A percentile compares a stretch with the other conserved stretches of the same genome.
These are phyloP conservation scores for Geranium rotundifolium DNA, from an alignment of 345 rosid species.

Conservation along the genomic window DNA sequence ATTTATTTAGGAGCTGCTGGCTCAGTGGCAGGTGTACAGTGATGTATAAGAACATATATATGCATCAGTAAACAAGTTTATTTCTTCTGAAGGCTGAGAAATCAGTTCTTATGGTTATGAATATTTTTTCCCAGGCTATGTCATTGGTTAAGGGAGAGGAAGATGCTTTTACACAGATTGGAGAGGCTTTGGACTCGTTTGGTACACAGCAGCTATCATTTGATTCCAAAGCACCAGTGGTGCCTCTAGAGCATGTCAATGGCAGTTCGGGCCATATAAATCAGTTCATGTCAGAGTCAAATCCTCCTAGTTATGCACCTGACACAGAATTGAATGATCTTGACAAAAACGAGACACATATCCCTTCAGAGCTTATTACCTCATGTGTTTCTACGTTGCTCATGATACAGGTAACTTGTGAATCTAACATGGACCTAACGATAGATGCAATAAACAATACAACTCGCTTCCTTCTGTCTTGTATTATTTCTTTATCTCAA, in stretches of 20 bases:
- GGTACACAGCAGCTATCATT: conserved; percentile 35
- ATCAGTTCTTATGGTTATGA: conserved; percentile 3
- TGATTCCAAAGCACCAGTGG: conserved; percentile 20
- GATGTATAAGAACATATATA: background rate
- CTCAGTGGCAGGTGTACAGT: too few species aligned
- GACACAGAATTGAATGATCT: conserved; percentile 20
- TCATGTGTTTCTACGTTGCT: conserved; percentile 82
- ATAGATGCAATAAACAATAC: background rate
- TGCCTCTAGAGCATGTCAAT: conserved; percentile 37
- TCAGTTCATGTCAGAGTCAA: conserved; percentile 28
- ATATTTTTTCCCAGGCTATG: conserved; percentile 45
- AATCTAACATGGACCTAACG: background rate
- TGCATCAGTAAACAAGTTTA: background rate
- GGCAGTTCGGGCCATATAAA: conserved; percentile 20
- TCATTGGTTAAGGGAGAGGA: conserved; percentile 67
- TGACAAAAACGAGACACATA: conserved; percentile 35
- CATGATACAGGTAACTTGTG: conserved; percentile 64
- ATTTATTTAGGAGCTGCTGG: too few species aligned
- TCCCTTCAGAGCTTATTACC: conserved; percentile 65
- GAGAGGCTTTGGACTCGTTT: conserved; percentile 51
- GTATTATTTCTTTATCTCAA: background rate
- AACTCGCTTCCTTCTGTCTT: background rate
- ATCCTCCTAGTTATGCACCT: conserved; percentile 12
- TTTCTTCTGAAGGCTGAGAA: background rate
- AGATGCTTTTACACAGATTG: conserved; percentile 46